phyloP scores from a whole-genome alignment of 1,284 basidiomycete genomes.

The Ganoderma lingzhi region DNA sequence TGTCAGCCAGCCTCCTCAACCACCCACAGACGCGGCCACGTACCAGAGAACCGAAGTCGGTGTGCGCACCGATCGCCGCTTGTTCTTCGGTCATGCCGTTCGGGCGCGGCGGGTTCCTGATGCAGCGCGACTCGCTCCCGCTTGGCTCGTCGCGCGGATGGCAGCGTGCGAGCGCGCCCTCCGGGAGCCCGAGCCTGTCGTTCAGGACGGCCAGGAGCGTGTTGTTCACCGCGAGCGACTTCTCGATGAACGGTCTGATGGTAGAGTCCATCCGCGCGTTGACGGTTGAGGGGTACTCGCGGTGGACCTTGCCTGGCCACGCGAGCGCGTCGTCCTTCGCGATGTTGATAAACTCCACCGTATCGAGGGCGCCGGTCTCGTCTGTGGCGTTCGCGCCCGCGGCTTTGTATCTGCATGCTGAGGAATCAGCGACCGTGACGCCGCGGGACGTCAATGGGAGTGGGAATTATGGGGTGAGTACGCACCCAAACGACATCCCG shows the following conservation, averaged over 20 bases:
- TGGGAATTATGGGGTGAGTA: neutral
- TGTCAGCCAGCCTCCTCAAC: neutral
- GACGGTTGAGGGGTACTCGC: conserved; percentile 45
- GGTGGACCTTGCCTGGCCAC: conserved; percentile 41
- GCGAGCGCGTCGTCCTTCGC: conserved; percentile 44
- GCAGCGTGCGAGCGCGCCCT: conserved; percentile 38
- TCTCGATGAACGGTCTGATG: conserved; percentile 44
- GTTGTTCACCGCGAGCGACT: conserved; percentile 44
- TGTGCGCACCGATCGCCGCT: conserved; percentile 45
- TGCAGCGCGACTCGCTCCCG: conserved; percentile 50
- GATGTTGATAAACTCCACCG: conserved; percentile 45
- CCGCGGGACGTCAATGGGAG: neutral
- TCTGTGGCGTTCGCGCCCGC: conserved; percentile 46
- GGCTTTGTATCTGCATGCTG: conserved; percentile 42
- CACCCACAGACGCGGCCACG: neutral
- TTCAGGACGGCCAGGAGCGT: conserved; percentile 43
- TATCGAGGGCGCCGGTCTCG: conserved; percentile 43
- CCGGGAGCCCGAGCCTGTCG: conserved; percentile 31
- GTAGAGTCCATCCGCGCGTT: conserved; percentile 43
- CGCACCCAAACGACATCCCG: conserved; percentile 45
- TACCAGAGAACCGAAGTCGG: conserved; percentile 46
- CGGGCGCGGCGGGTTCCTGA: conserved; percentile 41
- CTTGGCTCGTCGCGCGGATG: conserved; percentile 45
- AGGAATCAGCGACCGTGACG: neutral
- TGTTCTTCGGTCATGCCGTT: conserved; percentile 36